Conservation (phyloP, 2,329 filamentous ascomycete species). For the Ceratocystiopsis sp. region DNA sequence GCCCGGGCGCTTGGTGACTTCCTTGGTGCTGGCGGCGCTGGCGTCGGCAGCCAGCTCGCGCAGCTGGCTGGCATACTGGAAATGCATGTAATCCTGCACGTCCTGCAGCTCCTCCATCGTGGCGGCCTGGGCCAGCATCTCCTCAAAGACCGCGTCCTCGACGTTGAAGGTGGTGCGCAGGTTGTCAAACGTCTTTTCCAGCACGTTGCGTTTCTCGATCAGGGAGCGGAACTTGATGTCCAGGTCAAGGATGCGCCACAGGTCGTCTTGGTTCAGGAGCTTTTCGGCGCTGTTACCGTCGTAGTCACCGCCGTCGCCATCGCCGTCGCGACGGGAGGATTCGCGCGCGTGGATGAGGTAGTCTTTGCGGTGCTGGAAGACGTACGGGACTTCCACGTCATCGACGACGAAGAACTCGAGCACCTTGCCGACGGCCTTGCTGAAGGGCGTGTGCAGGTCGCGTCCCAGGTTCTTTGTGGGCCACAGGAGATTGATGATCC, state of each 20-base stretch:
- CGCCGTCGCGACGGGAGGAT: constrained; percentile 40
- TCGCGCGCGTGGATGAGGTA: constrained; percentile 85
- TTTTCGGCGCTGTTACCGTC: constrained; percentile 61
- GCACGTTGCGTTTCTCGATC: constrained; percentile 74
- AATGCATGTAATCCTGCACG: constrained; percentile 89
- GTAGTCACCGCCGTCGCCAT: constrained; percentile 55
- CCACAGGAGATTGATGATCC: constrained; percentile 83
- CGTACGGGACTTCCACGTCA: constrained; percentile 89
- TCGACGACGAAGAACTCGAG: constrained; percentile 91
- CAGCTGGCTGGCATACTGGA: constrained; percentile 72
- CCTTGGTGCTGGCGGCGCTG: constrained; percentile 28
- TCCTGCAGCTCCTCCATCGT: constrained; percentile 95
- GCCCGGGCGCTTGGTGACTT: constrained; percentile 63
- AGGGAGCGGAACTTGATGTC: constrained; percentile 92
- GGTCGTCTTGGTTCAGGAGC: constrained; percentile 75
- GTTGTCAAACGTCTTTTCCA: constrained; percentile 64
- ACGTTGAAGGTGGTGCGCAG: constrained; percentile 45
- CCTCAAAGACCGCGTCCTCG: constrained; percentile 59
- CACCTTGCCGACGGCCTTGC: constrained; percentile 76
- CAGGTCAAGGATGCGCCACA: constrained; percentile 89
- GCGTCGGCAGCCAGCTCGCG: constrained; percentile 58
- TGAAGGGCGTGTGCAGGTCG: constrained; percentile 67
- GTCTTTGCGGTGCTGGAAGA: constrained; percentile 95
- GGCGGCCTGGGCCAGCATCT: constrained; percentile 61
- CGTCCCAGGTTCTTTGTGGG: constrained; percentile 62